A percentile compares a stretch with the other conserved stretches of the same genome.
Conservation (phyloP, 768 basidiomycete species). For the Boletus eberwhitei region DNA sequence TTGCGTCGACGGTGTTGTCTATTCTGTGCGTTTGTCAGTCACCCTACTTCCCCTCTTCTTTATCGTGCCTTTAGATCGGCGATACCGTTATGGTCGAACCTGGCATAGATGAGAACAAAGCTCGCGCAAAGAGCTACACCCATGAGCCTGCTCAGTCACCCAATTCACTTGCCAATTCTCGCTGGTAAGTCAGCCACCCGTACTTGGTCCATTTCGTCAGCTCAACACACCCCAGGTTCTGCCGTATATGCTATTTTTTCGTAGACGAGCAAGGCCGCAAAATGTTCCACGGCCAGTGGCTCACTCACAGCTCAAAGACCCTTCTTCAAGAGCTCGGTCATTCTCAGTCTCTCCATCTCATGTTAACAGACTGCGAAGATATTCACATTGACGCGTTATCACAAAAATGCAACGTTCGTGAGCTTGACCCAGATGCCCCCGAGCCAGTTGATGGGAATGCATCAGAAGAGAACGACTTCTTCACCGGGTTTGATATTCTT, state of each 20-base stretch:
- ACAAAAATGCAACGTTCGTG: constrained; percentile 51
- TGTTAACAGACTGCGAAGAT: constrained; percentile 53
- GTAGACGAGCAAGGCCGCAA: constrained; percentile 39
- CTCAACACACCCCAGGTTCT: constrained; percentile 51
- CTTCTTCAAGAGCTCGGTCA: constrained; percentile 66
- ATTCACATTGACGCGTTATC: constrained; percentile 54
- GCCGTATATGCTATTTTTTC: constrained; percentile 62
- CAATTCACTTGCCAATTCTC: constrained; percentile 54
- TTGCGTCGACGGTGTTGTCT: constrained; percentile 53
- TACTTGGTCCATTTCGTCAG: background rate
- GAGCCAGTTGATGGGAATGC: constrained; percentile 47
- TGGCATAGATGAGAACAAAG: constrained; percentile 45
- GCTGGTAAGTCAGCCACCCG: constrained; percentile 49
- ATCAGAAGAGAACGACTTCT: constrained; percentile 46
- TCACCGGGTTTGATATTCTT: constrained; percentile 45
- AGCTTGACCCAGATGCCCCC: constrained; percentile 38
- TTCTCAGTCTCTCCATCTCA: constrained; percentile 53
- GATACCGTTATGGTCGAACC: constrained; percentile 63
- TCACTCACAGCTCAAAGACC: constrained; percentile 59
- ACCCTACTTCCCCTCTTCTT: background rate
- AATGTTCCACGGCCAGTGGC: constrained; percentile 72
- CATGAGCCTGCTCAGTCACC: constrained; percentile 42
- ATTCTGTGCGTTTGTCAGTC: constrained; percentile 40
- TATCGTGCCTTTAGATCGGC: constrained; percentile 44
- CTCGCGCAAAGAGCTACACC: constrained; percentile 39